phyloP scores from a whole-genome alignment of 768 basidiomycete species.

The Daedaleopsis nitida region DNA sequence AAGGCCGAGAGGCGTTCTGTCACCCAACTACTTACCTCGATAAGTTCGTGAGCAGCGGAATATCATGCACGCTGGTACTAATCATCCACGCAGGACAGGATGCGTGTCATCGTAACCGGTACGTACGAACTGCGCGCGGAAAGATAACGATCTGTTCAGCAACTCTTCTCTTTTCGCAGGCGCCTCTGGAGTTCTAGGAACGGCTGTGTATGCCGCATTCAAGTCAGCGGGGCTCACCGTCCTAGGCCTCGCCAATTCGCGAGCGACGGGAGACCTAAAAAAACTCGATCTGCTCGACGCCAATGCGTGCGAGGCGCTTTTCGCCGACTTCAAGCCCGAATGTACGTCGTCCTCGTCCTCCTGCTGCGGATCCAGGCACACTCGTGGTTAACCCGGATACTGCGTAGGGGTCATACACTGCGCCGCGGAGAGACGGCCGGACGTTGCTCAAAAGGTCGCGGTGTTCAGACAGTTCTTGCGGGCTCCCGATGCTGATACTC shows the following conservation, averaged over 20 bases:
- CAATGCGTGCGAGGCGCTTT: constrained; percentile 52
- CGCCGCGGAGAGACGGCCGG: constrained; percentile 91
- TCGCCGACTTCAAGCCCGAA: constrained; percentile 62
- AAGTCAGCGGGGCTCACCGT: constrained; percentile 45
- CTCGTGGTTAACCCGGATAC: background rate
- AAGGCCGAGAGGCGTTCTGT: background rate
- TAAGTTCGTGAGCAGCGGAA: background rate
- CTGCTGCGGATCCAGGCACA: background rate
- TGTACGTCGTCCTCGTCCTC: constrained; percentile 49
- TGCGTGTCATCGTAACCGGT: constrained; percentile 45
- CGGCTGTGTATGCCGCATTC: constrained; percentile 75
- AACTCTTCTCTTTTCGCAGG: constrained; percentile 52
- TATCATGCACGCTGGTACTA: background rate
- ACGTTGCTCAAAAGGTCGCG: constrained; percentile 84
- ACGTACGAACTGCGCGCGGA: background rate
- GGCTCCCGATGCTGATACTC: background rate
- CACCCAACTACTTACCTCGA: background rate
- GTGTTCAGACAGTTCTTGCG: constrained; percentile 19
- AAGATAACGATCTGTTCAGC: background rate
- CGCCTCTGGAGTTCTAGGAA: constrained; percentile 89
- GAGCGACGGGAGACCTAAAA: constrained; percentile 51
- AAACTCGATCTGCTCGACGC: constrained; percentile 71
- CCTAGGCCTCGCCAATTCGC: constrained; percentile 73
- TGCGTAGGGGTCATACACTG: constrained; percentile 85
- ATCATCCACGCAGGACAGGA: background rate